phyloP scores from a whole-genome alignment of 2,329 filamentous ascomycete species.

The Aspergillus jensenii region DNA sequence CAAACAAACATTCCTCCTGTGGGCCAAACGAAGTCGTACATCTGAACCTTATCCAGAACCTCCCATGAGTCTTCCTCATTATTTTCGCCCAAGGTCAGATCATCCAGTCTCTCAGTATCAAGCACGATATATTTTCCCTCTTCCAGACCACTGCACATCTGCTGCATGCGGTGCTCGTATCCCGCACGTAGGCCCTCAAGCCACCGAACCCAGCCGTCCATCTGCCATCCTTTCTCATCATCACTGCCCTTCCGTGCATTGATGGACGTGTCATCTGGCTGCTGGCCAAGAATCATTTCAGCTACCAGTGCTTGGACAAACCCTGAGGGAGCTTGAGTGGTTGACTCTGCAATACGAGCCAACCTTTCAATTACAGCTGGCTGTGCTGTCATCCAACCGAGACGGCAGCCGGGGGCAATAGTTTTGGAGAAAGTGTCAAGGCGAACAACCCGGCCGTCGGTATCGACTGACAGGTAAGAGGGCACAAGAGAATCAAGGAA shows the following conservation, averaged over 20 bases:
- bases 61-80: constrained; percentile 64
- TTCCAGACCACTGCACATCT: constrained; percentile 74
- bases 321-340: constrained; percentile 81
- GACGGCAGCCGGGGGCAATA: constrained; percentile 80
- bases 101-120: constrained; percentile 54
- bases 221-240: constrained; percentile 68
- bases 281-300: constrained; percentile 65
- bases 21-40: constrained; percentile 77
- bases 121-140: constrained; percentile 64
- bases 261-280: constrained; percentile 51
- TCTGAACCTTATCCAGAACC: constrained; percentile 69
- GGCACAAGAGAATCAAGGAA: constrained; percentile 83
- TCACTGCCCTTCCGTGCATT: constrained; percentile 34
- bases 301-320: constrained; percentile 80
- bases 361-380: constrained; percentile 75
- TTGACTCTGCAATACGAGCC: constrained; percentile 70
- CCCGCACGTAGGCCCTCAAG: constrained; percentile 77
- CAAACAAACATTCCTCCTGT: constrained; percentile 92
- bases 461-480: constrained; percentile 78
- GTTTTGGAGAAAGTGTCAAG: constrained; percentile 95
- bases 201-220: constrained; percentile 88
- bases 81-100: constrained; percentile 8
- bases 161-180: constrained; percentile 81
- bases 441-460: constrained; percentile 81
- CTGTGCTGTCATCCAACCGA: constrained; percentile 89